These are phyloP conservation scores for Murraya koenigii DNA, from an alignment of 345 rosid species.

Conservation along the genomic window DNA sequence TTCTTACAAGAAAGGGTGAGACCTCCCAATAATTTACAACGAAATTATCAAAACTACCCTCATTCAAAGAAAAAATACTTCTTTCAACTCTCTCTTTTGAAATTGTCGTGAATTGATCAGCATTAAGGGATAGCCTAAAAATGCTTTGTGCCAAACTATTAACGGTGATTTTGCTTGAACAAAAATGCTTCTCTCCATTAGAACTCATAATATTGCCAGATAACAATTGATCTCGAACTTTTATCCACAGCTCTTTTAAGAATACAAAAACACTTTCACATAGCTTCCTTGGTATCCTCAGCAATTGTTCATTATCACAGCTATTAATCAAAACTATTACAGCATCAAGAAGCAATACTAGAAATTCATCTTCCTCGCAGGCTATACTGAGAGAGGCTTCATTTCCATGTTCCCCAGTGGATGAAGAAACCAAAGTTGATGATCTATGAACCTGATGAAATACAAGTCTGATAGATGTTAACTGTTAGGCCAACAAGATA, in stretches of 20 bases:
- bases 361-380: slow-evolving; percentile 28
- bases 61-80: slow-evolving; percentile 35
- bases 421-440: slow-evolving; percentile 21
- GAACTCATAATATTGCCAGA: slow-evolving; percentile 15
- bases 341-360: slow-evolving; percentile 33
- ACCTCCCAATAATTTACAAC: slow-evolving; percentile 43
- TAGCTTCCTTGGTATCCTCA: slow-evolving; percentile 32
- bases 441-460: slow-evolving; percentile 42
- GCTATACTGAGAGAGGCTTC: slow-evolving; percentile 20
- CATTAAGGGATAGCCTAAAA: slow-evolving; percentile 44
- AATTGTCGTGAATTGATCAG: slow-evolving; percentile 6
- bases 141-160: slow-evolving; percentile 49
- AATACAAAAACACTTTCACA: slow-evolving; percentile 25
- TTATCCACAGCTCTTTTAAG: slow-evolving; percentile 37
- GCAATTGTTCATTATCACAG: slow-evolving; percentile 35
- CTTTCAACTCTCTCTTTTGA: slow-evolving; percentile 25
- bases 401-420: slow-evolving; percentile 16
- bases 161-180: slow-evolving; percentile 27
- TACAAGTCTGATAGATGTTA: slow-evolving; percentile 32
- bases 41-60: slow-evolving; percentile 36
- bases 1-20: slow-evolving; percentile 37
- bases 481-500: neutral
- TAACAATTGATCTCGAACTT: slow-evolving; percentile 34
- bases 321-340: slow-evolving; percentile 39
- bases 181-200: slow-evolving; percentile 10